Evolutionary conservation across 116 monocot genomes (phyloP), one percentile per base, ranked within the genome.

Genomic region (Zostera marina): DNA sequence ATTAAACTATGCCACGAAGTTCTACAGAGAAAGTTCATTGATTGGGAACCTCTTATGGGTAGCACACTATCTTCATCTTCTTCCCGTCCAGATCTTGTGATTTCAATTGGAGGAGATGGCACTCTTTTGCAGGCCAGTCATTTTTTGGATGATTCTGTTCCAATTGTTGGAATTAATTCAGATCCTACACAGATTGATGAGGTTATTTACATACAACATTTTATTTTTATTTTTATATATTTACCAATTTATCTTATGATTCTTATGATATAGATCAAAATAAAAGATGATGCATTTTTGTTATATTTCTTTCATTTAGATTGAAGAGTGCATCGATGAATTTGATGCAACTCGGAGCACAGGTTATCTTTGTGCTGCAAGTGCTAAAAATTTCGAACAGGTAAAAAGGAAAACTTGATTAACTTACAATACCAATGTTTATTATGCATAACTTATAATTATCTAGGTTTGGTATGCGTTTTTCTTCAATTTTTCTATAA

Each of bases 341-440:
- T 98, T 83, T 65, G 90, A 98, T 76, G 98, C 98, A 42, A 90
- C 76, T 26, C 85, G 98, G 64, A 98, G 98, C 82, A 98, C 86
- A 11, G 90, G 98, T 1, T 90, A 98, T 78, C 81, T 98, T 13
- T 98, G 98, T 81, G 98, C 91, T 47, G 86, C 90, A 21, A 83
- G 82, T 24, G 66, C 51, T 25, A 69, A n/a, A 56, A 98, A 83
- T 64, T 98, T 98, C 73, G 90, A 90, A 64, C 72, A 80, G 70
- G 98, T 90, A 66, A 68, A 16, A 14, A 23, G 43, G 13, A 9
- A 9, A 40, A 15, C 40, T n/a, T n/a, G 38, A 14, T 56, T 13
- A 14, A 26, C 32, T 54, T 15, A 39, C 9, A 32, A 3, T 32
- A 2, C 32, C 1, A 24, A 26, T 23, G 23, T 22, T 54, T 54